These are phyloP conservation scores for Neoboletus brunneissimus DNA, from an alignment of 768 basidiomycete species.

Conservation along the genomic window DNA sequence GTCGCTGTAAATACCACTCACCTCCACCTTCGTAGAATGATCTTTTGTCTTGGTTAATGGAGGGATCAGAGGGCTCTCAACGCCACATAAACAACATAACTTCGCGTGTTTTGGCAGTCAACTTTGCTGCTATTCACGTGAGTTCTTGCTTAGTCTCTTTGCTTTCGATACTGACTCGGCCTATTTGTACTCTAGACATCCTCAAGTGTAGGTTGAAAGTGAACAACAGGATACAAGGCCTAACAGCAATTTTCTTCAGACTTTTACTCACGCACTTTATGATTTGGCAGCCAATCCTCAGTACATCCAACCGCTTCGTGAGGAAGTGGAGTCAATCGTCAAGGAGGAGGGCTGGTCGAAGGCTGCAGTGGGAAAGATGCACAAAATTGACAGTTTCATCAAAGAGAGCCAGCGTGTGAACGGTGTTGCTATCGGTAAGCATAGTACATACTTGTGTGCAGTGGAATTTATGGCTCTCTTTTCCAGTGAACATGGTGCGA, in stretches of 20 bases:
- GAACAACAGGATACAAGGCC: neutral
- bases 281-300: conserved; percentile 13
- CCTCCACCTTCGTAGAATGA: conserved; percentile 25
- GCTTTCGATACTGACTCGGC: neutral
- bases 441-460: neutral
- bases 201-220: conserved; percentile 3
- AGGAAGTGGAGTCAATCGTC: conserved; percentile 13
- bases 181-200: neutral
- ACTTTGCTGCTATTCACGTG: conserved; percentile 26
- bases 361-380: conserved; percentile 13
- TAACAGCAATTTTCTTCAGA: neutral
- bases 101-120: conserved; percentile 10
- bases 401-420: conserved; percentile 27
- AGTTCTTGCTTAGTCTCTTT: neutral
- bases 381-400: conserved; percentile 20
- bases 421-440: conserved; percentile 28
- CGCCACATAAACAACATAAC: conserved; percentile 22
- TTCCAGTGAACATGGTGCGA: conserved; percentile 5
- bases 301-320: conserved; percentile 13
- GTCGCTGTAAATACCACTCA: neutral
- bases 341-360: conserved; percentile 19
- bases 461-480: neutral
- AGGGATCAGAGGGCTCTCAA: conserved; percentile 18
- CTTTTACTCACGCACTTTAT: conserved; percentile 10
- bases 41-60: conserved; percentile 34